Conservation (phyloP, 805 yeast genomes). For the Zygotorulaspora florentina region DNA sequence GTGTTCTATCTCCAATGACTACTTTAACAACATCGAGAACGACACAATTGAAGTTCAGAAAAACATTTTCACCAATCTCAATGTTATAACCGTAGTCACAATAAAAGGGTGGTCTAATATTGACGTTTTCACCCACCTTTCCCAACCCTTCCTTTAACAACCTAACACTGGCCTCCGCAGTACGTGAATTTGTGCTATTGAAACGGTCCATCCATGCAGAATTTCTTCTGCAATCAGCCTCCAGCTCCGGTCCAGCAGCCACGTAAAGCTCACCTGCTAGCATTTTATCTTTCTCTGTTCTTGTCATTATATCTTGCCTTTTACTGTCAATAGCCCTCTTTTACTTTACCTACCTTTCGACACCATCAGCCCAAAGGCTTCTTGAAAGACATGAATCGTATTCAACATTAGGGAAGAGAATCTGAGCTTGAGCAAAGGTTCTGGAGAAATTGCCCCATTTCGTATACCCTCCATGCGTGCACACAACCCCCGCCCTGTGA, state of each 20-base stretch:
- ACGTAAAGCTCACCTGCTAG: neutral
- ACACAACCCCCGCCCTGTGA: too few species aligned
- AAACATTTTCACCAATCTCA: slow-evolving; percentile 52
- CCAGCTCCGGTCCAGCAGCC: neutral
- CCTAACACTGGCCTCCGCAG: neutral
- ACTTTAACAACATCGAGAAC: slow-evolving; percentile 60
- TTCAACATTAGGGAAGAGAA: too few species aligned
- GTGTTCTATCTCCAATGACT: slow-evolving; percentile 53
- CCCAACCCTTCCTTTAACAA: slow-evolving; percentile 43
- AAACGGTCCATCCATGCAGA: neutral
- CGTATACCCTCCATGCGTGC: too few species aligned
- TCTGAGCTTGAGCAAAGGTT: too few species aligned
- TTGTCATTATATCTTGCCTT: neutral
- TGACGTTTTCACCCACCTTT: slow-evolving; percentile 37
- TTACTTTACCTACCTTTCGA: too few species aligned
- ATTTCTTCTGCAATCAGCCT: neutral
- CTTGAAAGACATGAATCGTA: too few species aligned
- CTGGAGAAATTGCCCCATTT: too few species aligned
- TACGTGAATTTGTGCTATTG: neutral
- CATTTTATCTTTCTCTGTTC: slow-evolving; percentile 5
- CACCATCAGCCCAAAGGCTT: too few species aligned
- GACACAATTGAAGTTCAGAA: slow-evolving; percentile 51
- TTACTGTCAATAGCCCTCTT: neutral
- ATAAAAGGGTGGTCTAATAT: slow-evolving; percentile 54
- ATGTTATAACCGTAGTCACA: slow-evolving; percentile 68